These are phyloP conservation scores for Cytospora piceicola DNA, from an alignment of 2,329 filamentous ascomycete genomes.

Conservation along the genomic window DNA sequence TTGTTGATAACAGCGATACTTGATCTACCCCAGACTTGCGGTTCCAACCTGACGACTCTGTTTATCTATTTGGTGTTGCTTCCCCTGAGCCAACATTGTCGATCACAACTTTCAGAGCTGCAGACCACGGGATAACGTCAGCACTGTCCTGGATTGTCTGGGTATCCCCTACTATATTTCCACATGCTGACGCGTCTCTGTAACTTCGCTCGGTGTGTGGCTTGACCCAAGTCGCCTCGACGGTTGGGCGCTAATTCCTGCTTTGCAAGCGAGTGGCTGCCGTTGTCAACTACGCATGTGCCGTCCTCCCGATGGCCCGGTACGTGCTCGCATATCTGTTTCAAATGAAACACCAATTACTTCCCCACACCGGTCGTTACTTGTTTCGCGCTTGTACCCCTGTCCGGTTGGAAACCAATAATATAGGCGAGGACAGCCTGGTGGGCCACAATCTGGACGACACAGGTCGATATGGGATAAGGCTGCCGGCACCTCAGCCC, in stretches of 20 bases:
- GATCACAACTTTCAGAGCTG: background rate
- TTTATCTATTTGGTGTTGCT: background rate
- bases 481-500: background rate
- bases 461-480: background rate
- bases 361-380: background rate
- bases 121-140: background rate
- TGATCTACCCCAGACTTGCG: background rate
- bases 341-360: background rate
- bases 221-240: background rate
- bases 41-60: background rate
- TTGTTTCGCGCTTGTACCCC: background rate
- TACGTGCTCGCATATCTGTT: background rate
- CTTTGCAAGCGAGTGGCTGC: background rate
- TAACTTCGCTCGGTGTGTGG: background rate
- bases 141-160: background rate
- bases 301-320: slow-evolving; percentile 1
- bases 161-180: background rate
- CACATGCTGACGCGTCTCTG: background rate
- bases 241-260: background rate
- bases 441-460: background rate
- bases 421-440: background rate
- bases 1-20: background rate
- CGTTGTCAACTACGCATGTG: background rate
- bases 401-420: background rate
- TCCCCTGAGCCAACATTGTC: slow-evolving; percentile 1